These are phyloP conservation scores for Cladosporium sp. DNA, from an alignment of 2,329 filamentous ascomycete genomes.

Conservation along the genomic window DNA sequence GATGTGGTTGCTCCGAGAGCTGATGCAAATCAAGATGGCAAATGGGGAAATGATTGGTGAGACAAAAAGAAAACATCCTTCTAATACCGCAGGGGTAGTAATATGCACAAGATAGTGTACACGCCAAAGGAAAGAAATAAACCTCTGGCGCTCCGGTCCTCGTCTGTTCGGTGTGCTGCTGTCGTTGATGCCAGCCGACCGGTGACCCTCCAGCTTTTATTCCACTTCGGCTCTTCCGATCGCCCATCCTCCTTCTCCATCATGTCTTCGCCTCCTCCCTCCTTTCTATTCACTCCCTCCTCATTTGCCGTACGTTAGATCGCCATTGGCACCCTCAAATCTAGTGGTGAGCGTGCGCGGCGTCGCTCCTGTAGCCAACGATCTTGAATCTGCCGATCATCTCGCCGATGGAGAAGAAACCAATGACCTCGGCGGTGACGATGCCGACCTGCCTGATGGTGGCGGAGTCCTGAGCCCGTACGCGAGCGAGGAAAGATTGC, in stretches of 20 bases:
- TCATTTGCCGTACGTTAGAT: neutral
- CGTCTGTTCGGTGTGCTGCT: neutral
- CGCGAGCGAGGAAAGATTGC: conserved; percentile 49
- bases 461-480: conserved; percentile 66
- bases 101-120: conserved; percentile 13
- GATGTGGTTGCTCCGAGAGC: too few relatives aligned
- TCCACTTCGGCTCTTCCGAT: neutral
- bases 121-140: conserved; percentile 9
- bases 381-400: conserved; percentile 96
- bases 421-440: conserved; percentile 77
- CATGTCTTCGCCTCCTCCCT: neutral
- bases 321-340: neutral
- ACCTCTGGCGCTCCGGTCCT: conserved; percentile 7
- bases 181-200: neutral
- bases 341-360: conserved; percentile 18
- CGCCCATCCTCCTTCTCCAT: neutral
- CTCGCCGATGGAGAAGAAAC: conserved; percentile 97
- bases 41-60: neutral
- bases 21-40: too few relatives aligned
- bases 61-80: conserved; percentile 8
- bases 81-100: conserved; percentile 12
- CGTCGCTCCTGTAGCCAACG: conserved; percentile 66
- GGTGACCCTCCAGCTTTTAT: neutral
- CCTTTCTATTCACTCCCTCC: neutral
- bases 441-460: conserved; percentile 73